phyloP scores from a whole-genome alignment of 495 filamentous ascomycete genomes.

The Oleoguttula mirabilis region DNA sequence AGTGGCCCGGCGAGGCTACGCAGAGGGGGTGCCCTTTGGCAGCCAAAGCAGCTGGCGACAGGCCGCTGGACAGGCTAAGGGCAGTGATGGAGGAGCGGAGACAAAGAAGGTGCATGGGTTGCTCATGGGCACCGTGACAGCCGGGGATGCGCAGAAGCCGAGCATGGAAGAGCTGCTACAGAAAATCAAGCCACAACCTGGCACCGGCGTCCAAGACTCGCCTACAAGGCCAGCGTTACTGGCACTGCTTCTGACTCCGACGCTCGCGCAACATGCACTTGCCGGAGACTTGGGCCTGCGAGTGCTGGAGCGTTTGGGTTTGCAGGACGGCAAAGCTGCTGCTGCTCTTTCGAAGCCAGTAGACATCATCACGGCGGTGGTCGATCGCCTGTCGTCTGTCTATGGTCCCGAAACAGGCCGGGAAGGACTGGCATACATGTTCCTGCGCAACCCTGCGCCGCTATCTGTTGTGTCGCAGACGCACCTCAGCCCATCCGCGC shows the following conservation, averaged over 20 bases:
- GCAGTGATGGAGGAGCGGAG: background rate
- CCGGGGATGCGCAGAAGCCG: background rate
- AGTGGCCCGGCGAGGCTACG: background rate
- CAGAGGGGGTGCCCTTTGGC: background rate
- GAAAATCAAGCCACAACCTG: background rate
- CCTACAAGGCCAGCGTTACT: background rate
- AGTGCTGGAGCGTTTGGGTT: constrained; percentile 1
- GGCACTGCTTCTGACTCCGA: constrained; percentile 11
- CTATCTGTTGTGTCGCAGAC: background rate
- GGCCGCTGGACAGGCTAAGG: background rate
- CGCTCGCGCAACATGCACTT: constrained; percentile 10
- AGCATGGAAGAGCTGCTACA: constrained; percentile 7
- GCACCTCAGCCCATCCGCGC: background rate
- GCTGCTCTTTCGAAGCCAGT: constrained; percentile 1
- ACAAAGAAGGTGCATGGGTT: too few relatives aligned
- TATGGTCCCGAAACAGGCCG: constrained; percentile 10
- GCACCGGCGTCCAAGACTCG: background rate
- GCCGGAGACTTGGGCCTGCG: background rate
- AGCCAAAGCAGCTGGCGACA: background rate
- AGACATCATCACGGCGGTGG: constrained; percentile 13
- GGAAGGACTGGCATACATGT: constrained; percentile 20
- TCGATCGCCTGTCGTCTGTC: constrained; percentile 19
- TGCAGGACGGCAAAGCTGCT: background rate
- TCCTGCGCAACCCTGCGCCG: background rate
- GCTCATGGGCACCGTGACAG: constrained; percentile 3